phyloP scores from a whole-genome alignment of 2,329 filamentous ascomycete genomes.

The Bertia moriformis region DNA sequence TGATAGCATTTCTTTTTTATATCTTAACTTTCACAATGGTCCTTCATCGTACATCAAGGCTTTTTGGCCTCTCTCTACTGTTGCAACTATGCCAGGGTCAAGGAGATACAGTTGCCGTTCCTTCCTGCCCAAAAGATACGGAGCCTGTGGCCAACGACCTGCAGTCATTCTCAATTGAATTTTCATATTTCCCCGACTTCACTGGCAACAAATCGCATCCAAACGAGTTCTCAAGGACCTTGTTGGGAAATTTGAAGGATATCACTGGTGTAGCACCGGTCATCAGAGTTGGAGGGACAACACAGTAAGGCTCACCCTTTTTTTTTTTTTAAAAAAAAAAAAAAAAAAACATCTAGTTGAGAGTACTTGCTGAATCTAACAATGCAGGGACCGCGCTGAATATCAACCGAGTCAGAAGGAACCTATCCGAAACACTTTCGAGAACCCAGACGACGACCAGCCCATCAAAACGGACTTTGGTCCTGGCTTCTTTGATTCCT shows the following conservation, averaged over 20 bases:
- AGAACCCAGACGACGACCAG: neutral
- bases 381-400: neutral
- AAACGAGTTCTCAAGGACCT: neutral
- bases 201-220: neutral
- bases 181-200: neutral
- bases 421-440: neutral
- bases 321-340: neutral
- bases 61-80: too few relatives aligned
- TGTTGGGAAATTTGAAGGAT: neutral
- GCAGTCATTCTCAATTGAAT: slow-evolving; percentile 1
- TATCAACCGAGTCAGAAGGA: neutral
- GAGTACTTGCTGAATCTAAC: too few relatives aligned
- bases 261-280: neutral
- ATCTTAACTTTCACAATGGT: too few relatives aligned
- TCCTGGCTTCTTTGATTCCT: neutral
- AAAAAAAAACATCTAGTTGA: neutral
- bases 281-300: neutral
- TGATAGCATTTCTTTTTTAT: too few relatives aligned
- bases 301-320: neutral
- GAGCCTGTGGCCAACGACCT: neutral
- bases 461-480: neutral
- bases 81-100: too few relatives aligned
- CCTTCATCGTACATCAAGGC: too few relatives aligned
- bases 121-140: too few relatives aligned
- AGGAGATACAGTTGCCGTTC: too few relatives aligned